Conservation (phyloP, 169 alveolate genomes). For the Eimeria sp. region DNA sequence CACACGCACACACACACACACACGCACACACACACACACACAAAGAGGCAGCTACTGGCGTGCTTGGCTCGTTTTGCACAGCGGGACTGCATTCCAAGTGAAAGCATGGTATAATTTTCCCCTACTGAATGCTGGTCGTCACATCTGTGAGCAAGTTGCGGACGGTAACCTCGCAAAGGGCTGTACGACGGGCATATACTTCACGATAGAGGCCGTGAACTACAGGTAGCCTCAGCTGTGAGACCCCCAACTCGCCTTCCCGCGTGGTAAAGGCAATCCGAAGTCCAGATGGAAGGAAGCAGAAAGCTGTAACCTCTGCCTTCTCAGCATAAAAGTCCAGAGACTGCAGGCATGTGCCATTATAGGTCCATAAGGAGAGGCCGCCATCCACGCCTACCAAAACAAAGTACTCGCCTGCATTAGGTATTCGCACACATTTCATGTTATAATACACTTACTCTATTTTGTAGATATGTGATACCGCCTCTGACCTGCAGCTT, state of each 20-base stretch:
- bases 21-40: background rate
- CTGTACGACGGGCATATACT: slow-evolving; percentile 84
- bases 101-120: slow-evolving; percentile 27
- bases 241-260: slow-evolving; percentile 90
- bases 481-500: background rate
- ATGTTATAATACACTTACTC: background rate
- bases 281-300: slow-evolving; percentile 65
- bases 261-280: slow-evolving; percentile 88
- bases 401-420: slow-evolving; percentile 87
- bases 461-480: background rate
- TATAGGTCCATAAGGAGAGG: slow-evolving; percentile 90
- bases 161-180: slow-evolving; percentile 47
- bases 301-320: slow-evolving; percentile 88
- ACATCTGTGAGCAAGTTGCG: slow-evolving; percentile 26
- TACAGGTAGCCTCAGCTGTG: slow-evolving; percentile 88
- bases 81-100: background rate
- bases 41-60: background rate
- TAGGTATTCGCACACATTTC: background rate
- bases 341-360: slow-evolving; percentile 92
- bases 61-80: background rate
- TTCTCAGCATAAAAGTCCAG: slow-evolving; percentile 87
- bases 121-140: slow-evolving; percentile 19
- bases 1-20: too few relatives aligned
- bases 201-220: slow-evolving; percentile 95
- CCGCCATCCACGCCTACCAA: slow-evolving; percentile 88